Percentiles rank a stretch among this genome's conserved stretches.
Evolutionary conservation across 2,329 filamentous ascomycete genomes (phyloP).

Genomic region (Fusarium sarcochroum): DNA sequence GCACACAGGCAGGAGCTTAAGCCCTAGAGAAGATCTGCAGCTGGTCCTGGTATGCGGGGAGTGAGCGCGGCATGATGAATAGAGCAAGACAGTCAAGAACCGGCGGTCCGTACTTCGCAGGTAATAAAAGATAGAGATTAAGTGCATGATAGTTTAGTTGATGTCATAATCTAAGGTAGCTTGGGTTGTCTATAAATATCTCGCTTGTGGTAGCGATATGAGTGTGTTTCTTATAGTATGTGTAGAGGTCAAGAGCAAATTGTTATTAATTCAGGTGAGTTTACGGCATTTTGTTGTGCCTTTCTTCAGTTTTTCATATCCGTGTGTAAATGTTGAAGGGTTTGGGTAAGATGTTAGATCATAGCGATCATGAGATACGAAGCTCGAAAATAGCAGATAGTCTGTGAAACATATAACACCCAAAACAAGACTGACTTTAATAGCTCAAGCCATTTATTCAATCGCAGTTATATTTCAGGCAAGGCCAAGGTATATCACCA

Average conservation of each 20-base stretch:
- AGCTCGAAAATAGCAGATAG: constrained; percentile 23
- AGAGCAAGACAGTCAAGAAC: constrained; percentile 46
- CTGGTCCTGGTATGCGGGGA: no score
- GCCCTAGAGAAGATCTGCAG: no score
- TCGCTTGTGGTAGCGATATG: constrained; percentile 12
- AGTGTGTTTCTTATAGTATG: constrained; percentile 39
- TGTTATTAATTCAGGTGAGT: no score
- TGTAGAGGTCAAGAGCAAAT: no score
- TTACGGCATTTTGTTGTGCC: no score
- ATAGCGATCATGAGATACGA: no score
- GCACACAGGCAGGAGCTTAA: no score
- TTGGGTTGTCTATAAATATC: neutral
- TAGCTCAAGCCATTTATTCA: constrained; percentile 19
- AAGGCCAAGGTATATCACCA: neutral
- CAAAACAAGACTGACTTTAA: constrained; percentile 42
- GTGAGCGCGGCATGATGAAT: constrained; percentile 27
- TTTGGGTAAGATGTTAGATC: no score
- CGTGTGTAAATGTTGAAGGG: no score
- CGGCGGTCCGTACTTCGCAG: constrained; percentile 37
- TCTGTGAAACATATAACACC: constrained; percentile 53
- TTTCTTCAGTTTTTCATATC: no score
- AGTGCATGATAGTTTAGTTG: no score
- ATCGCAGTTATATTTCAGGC: neutral
- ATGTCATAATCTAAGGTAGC: neutral
- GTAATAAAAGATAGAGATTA: neutral